Base-by-base conservation (phyloP, 495 filamentous ascomycete genomes). In the Aspergillus baeticus region DNA sequence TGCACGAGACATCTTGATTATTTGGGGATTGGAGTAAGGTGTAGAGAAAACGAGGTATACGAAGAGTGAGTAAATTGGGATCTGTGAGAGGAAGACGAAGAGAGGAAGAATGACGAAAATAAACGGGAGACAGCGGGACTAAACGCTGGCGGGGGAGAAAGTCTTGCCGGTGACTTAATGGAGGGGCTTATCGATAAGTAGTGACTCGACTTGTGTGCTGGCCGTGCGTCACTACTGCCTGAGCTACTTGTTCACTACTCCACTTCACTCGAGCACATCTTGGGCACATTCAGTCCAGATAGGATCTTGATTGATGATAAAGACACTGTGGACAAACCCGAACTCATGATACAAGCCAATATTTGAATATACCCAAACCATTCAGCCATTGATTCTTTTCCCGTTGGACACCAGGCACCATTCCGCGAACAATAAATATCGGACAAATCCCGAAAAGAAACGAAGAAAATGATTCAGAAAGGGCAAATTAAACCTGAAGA, bases 1-100 rank as follows among this genome's bases (percentile, higher is more conserved):
- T 86, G 91, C 88, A 81, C 94, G 93, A 78, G 85, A 80, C 92
- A 96, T 96, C 43, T 64, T 77, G 72, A 56, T 50, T 51, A 21
- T 5, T 29, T 36, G 22, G 44, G 23, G 39, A n/a, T 4, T 38
- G 33, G 33, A 41, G 43, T 23, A 50, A 47, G 51, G 34, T 18
- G 50, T 54, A 15, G 46, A 46, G 35, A 37, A 23, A 41, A 58
- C 34, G 61, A 23, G 42, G 17, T 26, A 61, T 41, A 56, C 2
- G 29, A 46, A 23, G 45, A 33, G 17, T 15, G 53, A 53, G 55
- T 43, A 38, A 54, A 33, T 20, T 43, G 38, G 36, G 37, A 57
- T 29, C 13, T 31, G 55, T 39, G 54, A 50, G 57, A 48, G 34
- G 44, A 55, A 57, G 10, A 26, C 41, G 48, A 35, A 23, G 55